Conservation (phyloP, 176 grass and related monocot species). For the Bolboschoenus planiculmis region DNA sequence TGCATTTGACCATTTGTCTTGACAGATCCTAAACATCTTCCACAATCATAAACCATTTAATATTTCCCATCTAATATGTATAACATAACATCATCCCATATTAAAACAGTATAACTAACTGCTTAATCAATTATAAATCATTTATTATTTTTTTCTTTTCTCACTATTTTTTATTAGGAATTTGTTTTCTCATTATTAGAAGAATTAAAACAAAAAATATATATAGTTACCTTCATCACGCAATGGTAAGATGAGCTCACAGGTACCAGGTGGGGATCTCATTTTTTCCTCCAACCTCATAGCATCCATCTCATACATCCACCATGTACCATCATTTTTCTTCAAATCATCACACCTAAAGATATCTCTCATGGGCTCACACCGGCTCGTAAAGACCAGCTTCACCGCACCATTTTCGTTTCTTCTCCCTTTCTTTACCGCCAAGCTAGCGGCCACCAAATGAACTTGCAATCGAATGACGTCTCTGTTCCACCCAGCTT, state of each 20-base stretch:
- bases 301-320: conserved; percentile 57
- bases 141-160: too few relatives aligned
- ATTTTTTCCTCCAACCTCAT: conserved; percentile 62
- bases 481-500: conserved; percentile 48
- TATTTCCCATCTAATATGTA: too few relatives aligned
- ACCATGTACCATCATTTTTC: conserved; percentile 58
- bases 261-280: conserved; percentile 55
- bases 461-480: conserved; percentile 79
- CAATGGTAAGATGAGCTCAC: conserved; percentile 64
- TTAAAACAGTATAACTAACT: too few relatives aligned
- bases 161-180: too few relatives aligned
- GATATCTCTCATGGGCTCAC: conserved; percentile 90
- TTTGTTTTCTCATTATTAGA: too few relatives aligned
- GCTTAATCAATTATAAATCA: too few relatives aligned
- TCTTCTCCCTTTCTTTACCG: conserved; percentile 30
- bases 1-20: too few relatives aligned
- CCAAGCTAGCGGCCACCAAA: conserved; percentile 48
- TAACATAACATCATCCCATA: too few relatives aligned
- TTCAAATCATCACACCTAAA: conserved; percentile 80
- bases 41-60: too few relatives aligned
- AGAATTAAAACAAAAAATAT: too few relatives aligned
- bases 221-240: conserved; percentile 57
- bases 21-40: too few relatives aligned
- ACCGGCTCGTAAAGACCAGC: conserved; percentile 52
- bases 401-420: conserved; percentile 29